These are phyloP conservation scores for Fusarium mangiferae DNA, from an alignment of 2,329 filamentous ascomycete genomes.

Conservation along the genomic window DNA sequence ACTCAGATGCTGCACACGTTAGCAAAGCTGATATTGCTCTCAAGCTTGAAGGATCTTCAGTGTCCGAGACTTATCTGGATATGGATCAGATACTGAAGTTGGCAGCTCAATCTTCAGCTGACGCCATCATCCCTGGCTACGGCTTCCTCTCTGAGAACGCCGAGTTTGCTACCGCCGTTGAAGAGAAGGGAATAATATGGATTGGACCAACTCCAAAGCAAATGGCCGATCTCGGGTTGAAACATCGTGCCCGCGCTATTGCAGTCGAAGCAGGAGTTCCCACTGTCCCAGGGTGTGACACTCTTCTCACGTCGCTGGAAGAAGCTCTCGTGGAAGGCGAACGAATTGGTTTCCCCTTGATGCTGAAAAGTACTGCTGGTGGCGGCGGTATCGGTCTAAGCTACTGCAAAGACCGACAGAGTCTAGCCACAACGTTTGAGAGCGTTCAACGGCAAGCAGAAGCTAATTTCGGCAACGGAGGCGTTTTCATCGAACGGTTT, in stretches of 20 bases:
- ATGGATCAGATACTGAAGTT: conserved; percentile 67
- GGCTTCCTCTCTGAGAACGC: conserved; percentile 74
- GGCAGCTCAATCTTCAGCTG: conserved; percentile 58
- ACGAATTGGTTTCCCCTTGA: conserved; percentile 52
- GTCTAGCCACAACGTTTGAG: conserved; percentile 48
- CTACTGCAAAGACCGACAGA: conserved; percentile 46
- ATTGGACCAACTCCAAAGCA: conserved; percentile 65
- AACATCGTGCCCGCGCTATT: conserved; percentile 51
- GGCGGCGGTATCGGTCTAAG: conserved; percentile 59
- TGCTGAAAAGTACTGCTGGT: conserved; percentile 60
- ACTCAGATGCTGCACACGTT: conserved; percentile 75
- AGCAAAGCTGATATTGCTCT: conserved; percentile 73
- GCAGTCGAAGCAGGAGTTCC: conserved; percentile 47
- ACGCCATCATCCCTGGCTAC: conserved; percentile 74
- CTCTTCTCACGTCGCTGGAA: conserved; percentile 41
- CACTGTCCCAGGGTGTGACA: conserved; percentile 48
- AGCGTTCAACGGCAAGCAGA: conserved; percentile 52
- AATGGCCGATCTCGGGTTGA: conserved; percentile 52
- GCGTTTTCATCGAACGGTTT: conserved; percentile 56
- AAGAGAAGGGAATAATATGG: conserved; percentile 66
- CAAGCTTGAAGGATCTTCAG: conserved; percentile 64
- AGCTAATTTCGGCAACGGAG: conserved; percentile 55
- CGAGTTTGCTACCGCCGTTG: conserved; percentile 65
- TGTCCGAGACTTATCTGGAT: conserved; percentile 69
- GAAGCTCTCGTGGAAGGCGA: conserved; percentile 45